phyloP scores from a whole-genome alignment of 805 yeast genomes.

The Teunomyces atbi region DNA sequence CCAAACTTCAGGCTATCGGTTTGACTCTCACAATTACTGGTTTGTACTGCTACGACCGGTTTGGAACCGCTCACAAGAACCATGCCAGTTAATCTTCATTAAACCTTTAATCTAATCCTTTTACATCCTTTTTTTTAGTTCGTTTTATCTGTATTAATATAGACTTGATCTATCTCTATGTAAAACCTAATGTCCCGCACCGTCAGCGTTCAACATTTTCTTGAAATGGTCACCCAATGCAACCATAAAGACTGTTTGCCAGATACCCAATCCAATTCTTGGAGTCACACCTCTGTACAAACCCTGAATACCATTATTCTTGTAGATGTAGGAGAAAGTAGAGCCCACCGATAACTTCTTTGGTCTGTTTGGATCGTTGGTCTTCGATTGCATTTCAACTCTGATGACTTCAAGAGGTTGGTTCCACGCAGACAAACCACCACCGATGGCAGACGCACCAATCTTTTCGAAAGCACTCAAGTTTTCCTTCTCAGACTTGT shows the following conservation, averaged over 20 bases:
- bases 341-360: constrained; percentile 76
- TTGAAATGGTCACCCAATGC: constrained; percentile 87
- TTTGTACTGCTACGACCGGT: constrained; percentile 41
- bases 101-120: not conserved
- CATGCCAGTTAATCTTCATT: constrained; percentile 1
- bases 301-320: constrained; percentile 82
- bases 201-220: constrained; percentile 40
- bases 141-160: not conserved
- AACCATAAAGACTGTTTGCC: constrained; percentile 99
- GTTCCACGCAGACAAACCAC: constrained; percentile 97
- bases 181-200: constrained; percentile 31
- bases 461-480: constrained; percentile 79
- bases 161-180: not conserved
- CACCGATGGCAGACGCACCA: constrained; percentile 85
- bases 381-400: constrained; percentile 96
- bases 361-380: constrained; percentile 93
- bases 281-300: constrained; percentile 96
- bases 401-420: constrained; percentile 98
- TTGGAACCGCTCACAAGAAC: constrained; percentile 26
- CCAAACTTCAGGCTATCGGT: constrained; percentile 34
- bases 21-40: constrained; percentile 38
- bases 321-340: constrained; percentile 80
- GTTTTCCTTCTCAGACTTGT: constrained; percentile 56
- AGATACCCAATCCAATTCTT: constrained; percentile 91
- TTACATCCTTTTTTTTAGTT: not conserved